phyloP scores from a whole-genome alignment of 208 protist species.

The Lotmaria passim region DNA sequence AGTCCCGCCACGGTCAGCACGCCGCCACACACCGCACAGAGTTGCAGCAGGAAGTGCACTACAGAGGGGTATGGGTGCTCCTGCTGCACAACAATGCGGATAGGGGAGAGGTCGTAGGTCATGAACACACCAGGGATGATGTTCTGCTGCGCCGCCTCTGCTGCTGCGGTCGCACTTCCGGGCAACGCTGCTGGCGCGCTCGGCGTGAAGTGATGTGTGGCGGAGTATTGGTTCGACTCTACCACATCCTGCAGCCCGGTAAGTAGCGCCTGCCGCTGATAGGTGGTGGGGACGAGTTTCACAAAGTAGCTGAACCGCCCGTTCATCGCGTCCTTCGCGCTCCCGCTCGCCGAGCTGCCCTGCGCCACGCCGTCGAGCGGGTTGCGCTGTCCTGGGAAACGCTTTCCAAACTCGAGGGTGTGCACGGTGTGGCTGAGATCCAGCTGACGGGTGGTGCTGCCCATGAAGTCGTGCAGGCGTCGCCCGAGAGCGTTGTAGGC shows the following conservation, averaged over 20 bases:
- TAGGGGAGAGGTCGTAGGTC: slow-evolving; percentile 88
- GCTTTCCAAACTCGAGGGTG: slow-evolving; percentile 78
- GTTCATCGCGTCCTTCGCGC: slow-evolving; percentile 43
- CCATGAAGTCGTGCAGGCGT: slow-evolving; percentile 65
- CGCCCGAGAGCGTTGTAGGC: slow-evolving; percentile 47
- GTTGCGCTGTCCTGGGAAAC: slow-evolving; percentile 77
- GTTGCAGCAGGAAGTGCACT: slow-evolving; percentile 66
- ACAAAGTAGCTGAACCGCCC: slow-evolving; percentile 91
- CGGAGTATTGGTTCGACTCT: slow-evolving; percentile 90
- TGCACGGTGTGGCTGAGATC: slow-evolving; percentile 87
- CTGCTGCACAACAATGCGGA: slow-evolving; percentile 64
- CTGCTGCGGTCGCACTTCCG: slow-evolving; percentile 35
- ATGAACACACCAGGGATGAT: slow-evolving; percentile 86
- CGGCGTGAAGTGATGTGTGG: slow-evolving; percentile 83
- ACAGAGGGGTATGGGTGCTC: slow-evolving; percentile 62
- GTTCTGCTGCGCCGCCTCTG: background rate
- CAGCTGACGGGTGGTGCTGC: slow-evolving; percentile 45
- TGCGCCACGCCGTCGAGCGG: slow-evolving; percentile 68
- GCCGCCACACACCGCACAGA: slow-evolving; percentile 71
- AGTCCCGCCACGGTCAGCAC: slow-evolving; percentile 70
- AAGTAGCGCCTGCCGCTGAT: slow-evolving; percentile 49
- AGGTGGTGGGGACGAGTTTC: slow-evolving; percentile 86
- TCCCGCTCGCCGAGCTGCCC: slow-evolving; percentile 27
- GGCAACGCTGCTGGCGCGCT: slow-evolving; percentile 5
- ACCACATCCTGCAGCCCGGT: slow-evolving; percentile 35